Evolutionary conservation across 768 basidiomycete genomes (phyloP), one percentile per base, ranked within the genome.

Genomic region (Cubamyces sp.): DNA sequence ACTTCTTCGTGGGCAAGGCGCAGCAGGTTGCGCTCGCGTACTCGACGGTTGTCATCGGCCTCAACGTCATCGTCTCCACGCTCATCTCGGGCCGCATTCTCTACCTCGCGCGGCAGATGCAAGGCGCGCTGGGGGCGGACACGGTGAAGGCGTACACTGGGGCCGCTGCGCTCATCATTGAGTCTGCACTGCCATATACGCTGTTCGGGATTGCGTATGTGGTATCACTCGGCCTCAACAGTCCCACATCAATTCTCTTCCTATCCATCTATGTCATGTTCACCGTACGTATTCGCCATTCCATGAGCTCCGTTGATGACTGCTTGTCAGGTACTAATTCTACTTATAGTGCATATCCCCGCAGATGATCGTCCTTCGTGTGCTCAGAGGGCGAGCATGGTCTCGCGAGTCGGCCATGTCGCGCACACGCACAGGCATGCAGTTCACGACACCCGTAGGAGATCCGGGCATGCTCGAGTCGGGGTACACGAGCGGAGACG

Each of bases 231-330:
- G 75, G 73, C 1, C 43, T 69, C 12, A 69, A 69, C 34, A 74
- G 73, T 51, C 68, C 66, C 8, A 72, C 71, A 7, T 69, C 74
- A 2, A 75, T 75, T 30, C 68, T 73, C 4, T 75, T 80, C 58
- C 74, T 75, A 21, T 74, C 76, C 46, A 69, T 79, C 19, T 78
- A 76, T 72, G 74, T 72, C 16, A 76, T 77, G 64, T 69, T 79
- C 48, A 72, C 73, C 18, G 77, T 78, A 61, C 54, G 75, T 74
- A 7, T 34, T 28, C 25, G 39, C 15, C 21, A 12, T 1, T 28
- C 18, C 25, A 3, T 28, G 9, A 5, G 18, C 11, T 9, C 12
- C 3, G 19, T 21, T 16, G 28, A 5, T n/a, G 25, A 5, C 16
- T 47, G 4, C 51, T 53, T 1, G 34, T 3, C 11, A 18, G 6